phyloP scores from a whole-genome alignment of 73 alveolate species.

The Paramecium tetraurelia region DNA sequence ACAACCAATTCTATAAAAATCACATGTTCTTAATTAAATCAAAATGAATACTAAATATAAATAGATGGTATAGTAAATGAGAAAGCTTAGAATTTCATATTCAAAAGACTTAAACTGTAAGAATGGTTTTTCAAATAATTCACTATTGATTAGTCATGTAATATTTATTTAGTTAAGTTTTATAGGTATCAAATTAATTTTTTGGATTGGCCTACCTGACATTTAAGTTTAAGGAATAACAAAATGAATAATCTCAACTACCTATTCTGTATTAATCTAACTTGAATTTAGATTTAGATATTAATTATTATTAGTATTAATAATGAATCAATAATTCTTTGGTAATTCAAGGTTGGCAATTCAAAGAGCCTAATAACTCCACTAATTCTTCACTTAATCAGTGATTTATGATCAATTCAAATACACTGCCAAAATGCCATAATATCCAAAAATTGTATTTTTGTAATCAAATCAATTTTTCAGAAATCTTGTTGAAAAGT shows the following conservation, averaged over 20 bases:
- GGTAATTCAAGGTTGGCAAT: not conserved
- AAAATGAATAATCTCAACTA: not conserved
- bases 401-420: not conserved
- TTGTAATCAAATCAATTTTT: not conserved
- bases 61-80: not conserved
- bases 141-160: not conserved
- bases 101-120: not conserved
- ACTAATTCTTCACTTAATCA: not conserved
- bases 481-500: not conserved
- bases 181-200: not conserved
- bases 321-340: not conserved
- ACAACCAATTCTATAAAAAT: not conserved
- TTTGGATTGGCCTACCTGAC: not conserved
- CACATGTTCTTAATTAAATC: not conserved
- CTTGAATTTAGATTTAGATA: not conserved
- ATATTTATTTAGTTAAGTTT: not conserved
- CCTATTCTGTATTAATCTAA: not conserved
- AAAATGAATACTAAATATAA: not conserved
- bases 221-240: not conserved
- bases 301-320: not conserved
- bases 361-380: not conserved
- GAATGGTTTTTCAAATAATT: not conserved
- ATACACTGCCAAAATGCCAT: not conserved
- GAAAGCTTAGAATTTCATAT: not conserved
- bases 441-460: conserved; percentile 21